phyloP scores from a whole-genome alignment of 805 yeast genomes.

The Zygoascus biomembranicola region DNA sequence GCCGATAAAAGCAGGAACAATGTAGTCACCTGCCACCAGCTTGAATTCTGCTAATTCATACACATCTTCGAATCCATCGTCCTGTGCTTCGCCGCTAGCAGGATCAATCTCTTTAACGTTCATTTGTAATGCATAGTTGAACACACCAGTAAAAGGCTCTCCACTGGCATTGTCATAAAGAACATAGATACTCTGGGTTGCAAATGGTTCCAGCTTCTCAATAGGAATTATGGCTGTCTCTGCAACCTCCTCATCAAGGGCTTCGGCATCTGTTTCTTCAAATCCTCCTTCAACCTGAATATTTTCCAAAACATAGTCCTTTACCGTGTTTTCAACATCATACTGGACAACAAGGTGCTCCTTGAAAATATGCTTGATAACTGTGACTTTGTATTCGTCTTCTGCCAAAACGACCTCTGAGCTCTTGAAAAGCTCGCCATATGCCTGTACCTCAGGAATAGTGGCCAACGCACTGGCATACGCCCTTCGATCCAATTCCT shows the following conservation, averaged over 20 bases:
- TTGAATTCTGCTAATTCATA: slow-evolving; percentile 80
- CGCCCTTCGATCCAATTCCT: slow-evolving; percentile 23
- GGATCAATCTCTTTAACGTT: slow-evolving; percentile 74
- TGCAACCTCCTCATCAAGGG: slow-evolving; percentile 53
- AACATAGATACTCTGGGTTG: slow-evolving; percentile 69
- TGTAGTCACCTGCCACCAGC: slow-evolving; percentile 72
- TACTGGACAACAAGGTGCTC: slow-evolving; percentile 70
- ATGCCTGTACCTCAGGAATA: slow-evolving; percentile 63
- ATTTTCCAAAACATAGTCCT: slow-evolving; percentile 66
- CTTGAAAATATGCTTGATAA: slow-evolving; percentile 74
- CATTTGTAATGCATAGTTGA: slow-evolving; percentile 64
- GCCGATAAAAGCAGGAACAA: slow-evolving; percentile 68
- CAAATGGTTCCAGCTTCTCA: slow-evolving; percentile 61
- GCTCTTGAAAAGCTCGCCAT: slow-evolving; percentile 63
- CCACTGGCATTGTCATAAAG: slow-evolving; percentile 42
- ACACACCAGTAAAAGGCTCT: slow-evolving; percentile 34
- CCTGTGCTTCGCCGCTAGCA: slow-evolving; percentile 56
- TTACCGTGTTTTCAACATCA: slow-evolving; percentile 75
- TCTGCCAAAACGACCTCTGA: slow-evolving; percentile 54
- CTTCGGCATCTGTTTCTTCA: slow-evolving; percentile 61
- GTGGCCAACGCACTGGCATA: slow-evolving; percentile 61
- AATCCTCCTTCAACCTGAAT: slow-evolving; percentile 35
- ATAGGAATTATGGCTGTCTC: slow-evolving; percentile 55
- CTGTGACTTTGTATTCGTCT: slow-evolving; percentile 84
- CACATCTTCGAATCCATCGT: slow-evolving; percentile 88